Evolutionary conservation across 176 grass and related monocot genomes (phyloP).

Genomic region (Eleusine indica): DNA sequence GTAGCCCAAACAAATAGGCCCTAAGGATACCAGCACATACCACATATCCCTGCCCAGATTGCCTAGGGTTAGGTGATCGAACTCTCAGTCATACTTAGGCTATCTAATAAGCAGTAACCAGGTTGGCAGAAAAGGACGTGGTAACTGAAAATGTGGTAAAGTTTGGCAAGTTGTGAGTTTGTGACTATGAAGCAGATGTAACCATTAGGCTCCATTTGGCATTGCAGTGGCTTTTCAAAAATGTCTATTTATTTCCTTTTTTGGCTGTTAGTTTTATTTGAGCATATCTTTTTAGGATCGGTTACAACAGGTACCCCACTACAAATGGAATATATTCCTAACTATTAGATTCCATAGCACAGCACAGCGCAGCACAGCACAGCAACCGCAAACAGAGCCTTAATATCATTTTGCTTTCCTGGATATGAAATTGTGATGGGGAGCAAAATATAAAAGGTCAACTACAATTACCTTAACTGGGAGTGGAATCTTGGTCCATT

Average conservation of each 20-base stretch:
- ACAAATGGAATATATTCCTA: too few species aligned
- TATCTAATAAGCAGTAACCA: neutral
- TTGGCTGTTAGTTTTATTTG: too few species aligned
- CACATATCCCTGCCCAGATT: neutral
- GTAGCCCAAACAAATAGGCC: too few species aligned
- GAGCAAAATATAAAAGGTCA: conserved; percentile 27
- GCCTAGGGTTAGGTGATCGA: neutral
- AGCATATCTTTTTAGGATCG: too few species aligned
- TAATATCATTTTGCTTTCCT: neutral
- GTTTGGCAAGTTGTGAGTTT: neutral
- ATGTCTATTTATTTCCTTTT: too few species aligned
- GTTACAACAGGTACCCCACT: too few species aligned
- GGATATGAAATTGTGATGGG: conserved; percentile 7
- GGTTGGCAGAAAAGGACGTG: neutral
- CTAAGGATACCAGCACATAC: neutral
- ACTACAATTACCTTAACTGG: conserved; percentile 68
- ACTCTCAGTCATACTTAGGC: neutral
- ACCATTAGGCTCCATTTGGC: too few species aligned
- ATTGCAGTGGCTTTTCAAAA: too few species aligned
- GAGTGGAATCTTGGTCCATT: conserved; percentile 75
- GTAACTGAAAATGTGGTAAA: neutral
- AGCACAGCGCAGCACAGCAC: too few species aligned
- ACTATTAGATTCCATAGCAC: too few species aligned
- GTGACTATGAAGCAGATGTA: neutral
- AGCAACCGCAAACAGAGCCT: too few species aligned